Conservation (phyloP, 176 grass and related monocot species). For the Lolium multiflorum region DNA sequence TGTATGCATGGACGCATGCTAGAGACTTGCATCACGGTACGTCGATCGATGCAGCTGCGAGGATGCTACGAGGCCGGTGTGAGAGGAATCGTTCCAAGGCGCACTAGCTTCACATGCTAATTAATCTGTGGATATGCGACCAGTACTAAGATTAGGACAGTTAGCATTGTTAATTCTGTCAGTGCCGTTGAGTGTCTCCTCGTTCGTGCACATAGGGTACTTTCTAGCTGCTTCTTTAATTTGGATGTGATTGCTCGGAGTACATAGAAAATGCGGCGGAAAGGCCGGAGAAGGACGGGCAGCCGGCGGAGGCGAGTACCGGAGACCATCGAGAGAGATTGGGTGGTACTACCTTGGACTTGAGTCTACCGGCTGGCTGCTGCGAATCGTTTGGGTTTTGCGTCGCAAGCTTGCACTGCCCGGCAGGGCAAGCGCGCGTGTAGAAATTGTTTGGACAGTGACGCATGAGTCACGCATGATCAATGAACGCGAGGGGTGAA, state of each 20-base stretch:
- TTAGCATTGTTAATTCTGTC: not conserved
- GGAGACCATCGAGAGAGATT: not conserved
- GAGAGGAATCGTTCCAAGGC: not conserved
- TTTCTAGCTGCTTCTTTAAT: too few relatives aligned
- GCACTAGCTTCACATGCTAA: constrained; percentile 25
- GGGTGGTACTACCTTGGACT: not conserved
- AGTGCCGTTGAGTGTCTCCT: not conserved
- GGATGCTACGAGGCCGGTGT: not conserved
- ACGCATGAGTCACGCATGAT: not conserved
- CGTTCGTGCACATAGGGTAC: not conserved
- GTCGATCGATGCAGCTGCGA: constrained; percentile 8
- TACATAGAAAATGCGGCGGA: not conserved
- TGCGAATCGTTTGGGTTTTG: not conserved
- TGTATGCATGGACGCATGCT: not conserved
- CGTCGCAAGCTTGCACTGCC: not conserved
- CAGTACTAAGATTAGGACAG: too few relatives aligned
- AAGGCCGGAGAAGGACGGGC: not conserved
- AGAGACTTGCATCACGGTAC: not conserved
- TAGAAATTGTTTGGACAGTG: not conserved
- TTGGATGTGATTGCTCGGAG: too few relatives aligned
- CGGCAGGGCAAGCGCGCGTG: too few relatives aligned
- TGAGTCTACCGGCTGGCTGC: not conserved
- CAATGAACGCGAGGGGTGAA: too few relatives aligned
- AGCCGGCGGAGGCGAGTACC: too few relatives aligned
- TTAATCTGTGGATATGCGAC: not conserved